These are phyloP conservation scores for Baorangia bicolor DNA, from an alignment of 768 basidiomycete species.

Conservation along the genomic window DNA sequence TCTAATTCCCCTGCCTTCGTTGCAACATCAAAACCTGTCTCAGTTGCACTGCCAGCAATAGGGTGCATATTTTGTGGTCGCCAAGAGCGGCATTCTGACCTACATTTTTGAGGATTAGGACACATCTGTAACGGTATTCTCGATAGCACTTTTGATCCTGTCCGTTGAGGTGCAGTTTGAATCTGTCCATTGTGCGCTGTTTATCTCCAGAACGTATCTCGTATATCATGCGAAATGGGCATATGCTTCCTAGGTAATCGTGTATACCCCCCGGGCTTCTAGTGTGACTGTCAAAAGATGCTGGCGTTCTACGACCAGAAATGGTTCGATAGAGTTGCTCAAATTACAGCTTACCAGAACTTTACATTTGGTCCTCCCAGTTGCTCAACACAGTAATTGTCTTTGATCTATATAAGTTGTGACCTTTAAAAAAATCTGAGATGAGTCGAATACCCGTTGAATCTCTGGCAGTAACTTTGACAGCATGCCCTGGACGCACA, in stretches of 20 bases:
- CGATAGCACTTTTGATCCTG: constrained; percentile 8
- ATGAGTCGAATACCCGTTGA: not conserved
- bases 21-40: constrained; percentile 23
- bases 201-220: constrained; percentile 18
- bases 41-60: not conserved
- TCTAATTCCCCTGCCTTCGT: constrained; percentile 20
- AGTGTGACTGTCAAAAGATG: not conserved
- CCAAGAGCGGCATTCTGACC: constrained; percentile 14
- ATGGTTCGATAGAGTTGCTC: constrained; percentile 5
- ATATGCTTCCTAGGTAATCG: constrained; percentile 1
- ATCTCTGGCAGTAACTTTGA: not conserved
- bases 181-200: constrained; percentile 19
- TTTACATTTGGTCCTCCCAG: not conserved
- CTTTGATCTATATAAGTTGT: not conserved
- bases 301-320: constrained; percentile 5
- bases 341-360: constrained; percentile 12
- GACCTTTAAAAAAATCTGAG: not conserved
- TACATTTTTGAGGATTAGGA: constrained; percentile 6
- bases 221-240: constrained; percentile 3
- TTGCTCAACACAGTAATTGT: not conserved
- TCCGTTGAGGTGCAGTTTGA: constrained; percentile 12
- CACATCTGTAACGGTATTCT: constrained; percentile 13
- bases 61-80: not conserved
- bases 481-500: constrained; percentile 10
- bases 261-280: constrained; percentile 1